Evolutionary conservation across 257 asterid genomes (phyloP).

Genomic region (Galeopsis tetrahit): DNA sequence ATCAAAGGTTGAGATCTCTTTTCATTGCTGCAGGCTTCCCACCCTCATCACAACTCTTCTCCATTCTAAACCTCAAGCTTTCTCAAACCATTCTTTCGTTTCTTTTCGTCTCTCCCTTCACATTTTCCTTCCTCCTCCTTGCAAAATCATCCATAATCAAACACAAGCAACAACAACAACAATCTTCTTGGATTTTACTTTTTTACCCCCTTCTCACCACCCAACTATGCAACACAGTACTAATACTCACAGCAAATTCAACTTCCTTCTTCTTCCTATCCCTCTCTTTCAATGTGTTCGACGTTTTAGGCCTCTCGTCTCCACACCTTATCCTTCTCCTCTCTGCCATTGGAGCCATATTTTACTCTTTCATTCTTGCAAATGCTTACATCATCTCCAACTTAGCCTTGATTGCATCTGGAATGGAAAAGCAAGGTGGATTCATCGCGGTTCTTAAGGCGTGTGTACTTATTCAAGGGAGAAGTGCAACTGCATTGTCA

Average conservation of each 20-base stretch:
- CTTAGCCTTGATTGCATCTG: slow-evolving; percentile 57
- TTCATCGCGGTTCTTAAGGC: slow-evolving; percentile 52
- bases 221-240: slow-evolving; percentile 55
- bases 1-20: slow-evolving; percentile 47
- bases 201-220: slow-evolving; percentile 58
- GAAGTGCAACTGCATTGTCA: slow-evolving; percentile 60
- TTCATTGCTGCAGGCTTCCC: slow-evolving; percentile 79
- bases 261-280: slow-evolving; percentile 52
- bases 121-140: slow-evolving; percentile 60
- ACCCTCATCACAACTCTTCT: slow-evolving; percentile 50
- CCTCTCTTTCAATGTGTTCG: slow-evolving; percentile 43
- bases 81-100: slow-evolving; percentile 54
- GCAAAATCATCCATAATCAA: slow-evolving; percentile 52
- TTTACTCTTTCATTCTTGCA: slow-evolving; percentile 57
- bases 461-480: slow-evolving; percentile 48
- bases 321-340: slow-evolving; percentile 33
- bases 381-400: slow-evolving; percentile 56
- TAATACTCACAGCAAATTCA: slow-evolving; percentile 57
- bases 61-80: slow-evolving; percentile 58
- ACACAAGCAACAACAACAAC: slow-evolving; percentile 12
- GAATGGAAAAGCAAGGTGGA: slow-evolving; percentile 54
- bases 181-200: slow-evolving; percentile 33
- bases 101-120: slow-evolving; percentile 40
- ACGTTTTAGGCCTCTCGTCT: slow-evolving; percentile 43
- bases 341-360: slow-evolving; percentile 48